Evolutionary conservation across 805 yeast species (phyloP), one percentile per base, ranked within the genome.

Genomic region (Dipodascopsis tothii): DNA sequence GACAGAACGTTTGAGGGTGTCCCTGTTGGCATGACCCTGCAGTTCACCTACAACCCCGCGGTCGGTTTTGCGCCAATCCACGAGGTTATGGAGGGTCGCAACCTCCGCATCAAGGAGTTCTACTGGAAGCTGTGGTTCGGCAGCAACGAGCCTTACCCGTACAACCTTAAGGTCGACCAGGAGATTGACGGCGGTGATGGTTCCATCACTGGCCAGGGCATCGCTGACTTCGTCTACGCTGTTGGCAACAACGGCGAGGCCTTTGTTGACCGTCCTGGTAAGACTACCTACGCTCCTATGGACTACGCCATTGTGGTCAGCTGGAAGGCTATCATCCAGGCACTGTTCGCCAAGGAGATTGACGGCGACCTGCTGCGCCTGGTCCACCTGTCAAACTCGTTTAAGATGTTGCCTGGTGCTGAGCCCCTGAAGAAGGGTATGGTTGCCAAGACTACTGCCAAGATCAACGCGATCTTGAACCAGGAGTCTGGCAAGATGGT

Each of bases 71-170:
- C 96, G 47, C 97, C 98, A 61, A 83, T 92, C 56, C 71, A 79
- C 54, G 98, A 92, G 69, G 77, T 82, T 32, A 82, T 85, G 80
- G 84, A 79, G 53, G 92, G 80, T 58, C 81, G 98, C 72, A 92
- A 92, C 68, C 77, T 77, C 48, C 78, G 97, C 66, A 90, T 94
- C 68, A 92, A 92, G 72, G 79, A 80, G 66, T 85, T 92, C 73
- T 92, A 92, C 78, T 92, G 98, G 98, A 81, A 81, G 63, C 72
- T 90, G 60, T 92, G 99, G 99, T 86, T 86, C 61, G 94, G 90
- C 50, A 53, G 70, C 35, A 61, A 66, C 37, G 62, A 50, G 27
- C 68, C 68, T 55, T 50, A 65, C 34, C 75, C 78, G 36, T 79
- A 83, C 56, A 64, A 73, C 52, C 60, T 74, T 45, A 82, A 83